These are phyloP conservation scores for Hypseocharis bilobata DNA, from an alignment of 441 rosid species.

Conservation along the genomic window DNA sequence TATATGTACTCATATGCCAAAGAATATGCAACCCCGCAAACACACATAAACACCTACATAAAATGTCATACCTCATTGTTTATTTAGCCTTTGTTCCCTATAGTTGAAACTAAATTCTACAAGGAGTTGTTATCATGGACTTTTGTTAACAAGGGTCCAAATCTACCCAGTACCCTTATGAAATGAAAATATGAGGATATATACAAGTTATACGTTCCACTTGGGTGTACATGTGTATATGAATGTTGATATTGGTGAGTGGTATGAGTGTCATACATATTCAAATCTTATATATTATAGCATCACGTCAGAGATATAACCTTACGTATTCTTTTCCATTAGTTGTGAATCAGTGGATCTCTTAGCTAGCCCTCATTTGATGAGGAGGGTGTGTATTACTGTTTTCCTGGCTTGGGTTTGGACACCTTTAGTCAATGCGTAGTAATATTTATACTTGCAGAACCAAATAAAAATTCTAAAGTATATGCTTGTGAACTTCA, in stretches of 20 bases:
- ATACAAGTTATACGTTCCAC: background rate
- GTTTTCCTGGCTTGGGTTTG: background rate
- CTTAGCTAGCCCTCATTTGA: background rate
- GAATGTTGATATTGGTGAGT: background rate
- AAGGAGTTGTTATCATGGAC: too few relatives aligned
- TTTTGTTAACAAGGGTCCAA: too few relatives aligned
- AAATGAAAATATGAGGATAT: too few relatives aligned
- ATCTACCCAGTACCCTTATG: too few relatives aligned
- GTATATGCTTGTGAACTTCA: background rate
- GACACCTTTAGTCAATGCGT: too few relatives aligned
- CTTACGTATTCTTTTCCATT: background rate
- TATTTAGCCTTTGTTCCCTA: too few relatives aligned
- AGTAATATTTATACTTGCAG: background rate
- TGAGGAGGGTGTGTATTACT: background rate
- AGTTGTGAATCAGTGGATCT: background rate
- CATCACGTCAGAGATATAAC: background rate
- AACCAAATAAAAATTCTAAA: background rate
- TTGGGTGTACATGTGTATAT: too few relatives aligned
- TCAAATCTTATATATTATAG: background rate
- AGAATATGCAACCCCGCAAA: too few relatives aligned
- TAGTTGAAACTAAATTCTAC: too few relatives aligned
- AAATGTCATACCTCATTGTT: too few relatives aligned
- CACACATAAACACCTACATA: too few relatives aligned
- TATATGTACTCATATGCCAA: too few relatives aligned
- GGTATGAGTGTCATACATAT: background rate